Evolutionary conservation across 768 basidiomycete genomes (phyloP), one percentile per base, ranked within the genome.

Genomic region (Cantharellus cinnabarinus): DNA sequence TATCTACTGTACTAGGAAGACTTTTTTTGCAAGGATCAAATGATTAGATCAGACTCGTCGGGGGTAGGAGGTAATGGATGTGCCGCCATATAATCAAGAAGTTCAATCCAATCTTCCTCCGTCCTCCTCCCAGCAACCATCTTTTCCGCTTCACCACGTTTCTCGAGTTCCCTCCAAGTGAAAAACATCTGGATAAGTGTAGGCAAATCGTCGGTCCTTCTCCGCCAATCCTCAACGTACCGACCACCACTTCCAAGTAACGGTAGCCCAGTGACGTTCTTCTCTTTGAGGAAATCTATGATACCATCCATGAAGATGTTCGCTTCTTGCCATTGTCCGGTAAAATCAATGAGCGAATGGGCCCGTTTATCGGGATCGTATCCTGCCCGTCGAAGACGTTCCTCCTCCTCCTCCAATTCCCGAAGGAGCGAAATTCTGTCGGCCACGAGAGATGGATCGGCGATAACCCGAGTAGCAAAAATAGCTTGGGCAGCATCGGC

Each of bases 401-500:
- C 70, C 65, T 80, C 79, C 34, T 69, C 67, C 10, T 40, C 62
- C 5, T 71, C 71, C 50, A 80, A 69, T 42, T 74, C 72, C 20
- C 59, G 55, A 37, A 78, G 66, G 59, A 78, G 64, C 5, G 69
- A 68, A 5, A 68, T 67, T 15, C 75, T 72, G 1, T 70, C 60
- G 1, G 73, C 71, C 0, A 81, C 70, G 3, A 77, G 62, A 29
- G 65, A 65, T 2, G 71, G 68, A 56, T 76, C 69, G 2, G 71
- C 69, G 59, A 80, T 74, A 2, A 70, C 70, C 62, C 77, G 73
- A 0, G 74, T 70, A 7, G 69, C 67, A 60, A 77, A 75, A 2
- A 77, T 65, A 51, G 75, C 72, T 65, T 81, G 79, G 4, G 78
- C 78, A 56, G 69, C 63, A 63, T 77, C 74, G 10, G 73, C 73